Percentiles rank a stretch among this genome's conserved stretches.
Conservation (phyloP, 257 asterid species). For the Forsythia suspensa region DNA sequence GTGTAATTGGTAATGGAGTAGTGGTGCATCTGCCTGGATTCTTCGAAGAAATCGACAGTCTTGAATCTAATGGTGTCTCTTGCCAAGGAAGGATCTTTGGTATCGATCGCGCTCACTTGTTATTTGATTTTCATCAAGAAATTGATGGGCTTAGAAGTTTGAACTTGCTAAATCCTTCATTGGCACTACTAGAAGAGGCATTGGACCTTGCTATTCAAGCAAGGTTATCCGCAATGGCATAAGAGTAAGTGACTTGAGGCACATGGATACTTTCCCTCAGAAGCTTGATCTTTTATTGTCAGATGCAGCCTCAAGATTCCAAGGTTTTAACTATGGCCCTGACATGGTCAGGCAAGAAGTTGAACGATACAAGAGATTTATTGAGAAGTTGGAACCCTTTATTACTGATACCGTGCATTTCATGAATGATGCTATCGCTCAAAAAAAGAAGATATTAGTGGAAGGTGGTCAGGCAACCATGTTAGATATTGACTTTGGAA, state of each 20-base stretch:
- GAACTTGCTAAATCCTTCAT: constrained; percentile 89
- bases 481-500: constrained; percentile 94
- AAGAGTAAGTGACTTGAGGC: constrained; percentile 91
- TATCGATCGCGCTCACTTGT: constrained; percentile 92
- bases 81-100: constrained; percentile 85
- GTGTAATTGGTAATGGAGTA: constrained; percentile 83
- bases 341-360: constrained; percentile 89
- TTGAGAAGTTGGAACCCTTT: constrained; percentile 88
- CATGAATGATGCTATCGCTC: constrained; percentile 73
- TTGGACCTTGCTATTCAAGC: constrained; percentile 95
- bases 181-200: constrained; percentile 94
- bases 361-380: constrained; percentile 64
- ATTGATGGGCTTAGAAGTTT: constrained; percentile 86
- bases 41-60: constrained; percentile 79
- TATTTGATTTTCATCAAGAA: constrained; percentile 88
- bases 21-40: constrained; percentile 90
- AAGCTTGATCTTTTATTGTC: constrained; percentile 81
- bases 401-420: constrained; percentile 83
- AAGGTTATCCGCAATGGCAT: constrained; percentile 91
- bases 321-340: constrained; percentile 67
- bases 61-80: constrained; percentile 79
- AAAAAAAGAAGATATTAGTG: constrained; percentile 69
- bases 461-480: constrained; percentile 99
- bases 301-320: constrained; percentile 88
- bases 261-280: constrained; percentile 90